Evolutionary conservation across 306 rosid genomes (phyloP).

Genomic region (Carpinus viminea): DNA sequence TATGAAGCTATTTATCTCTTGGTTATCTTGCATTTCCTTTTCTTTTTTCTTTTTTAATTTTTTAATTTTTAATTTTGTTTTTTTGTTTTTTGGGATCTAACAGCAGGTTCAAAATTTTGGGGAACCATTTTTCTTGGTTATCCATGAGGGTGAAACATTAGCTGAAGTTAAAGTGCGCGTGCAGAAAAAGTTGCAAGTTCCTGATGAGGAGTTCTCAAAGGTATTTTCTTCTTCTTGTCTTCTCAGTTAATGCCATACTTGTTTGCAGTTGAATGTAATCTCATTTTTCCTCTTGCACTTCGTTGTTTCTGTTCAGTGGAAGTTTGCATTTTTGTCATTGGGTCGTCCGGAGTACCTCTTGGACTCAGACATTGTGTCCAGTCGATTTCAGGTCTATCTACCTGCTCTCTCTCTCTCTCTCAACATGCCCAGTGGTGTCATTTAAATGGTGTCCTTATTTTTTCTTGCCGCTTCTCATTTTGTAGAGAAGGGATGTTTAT

Average conservation of each 20-base stretch:
- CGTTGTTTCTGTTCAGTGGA: slow-evolving; percentile 64
- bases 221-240: slow-evolving; percentile 30
- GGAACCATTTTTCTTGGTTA: slow-evolving; percentile 91
- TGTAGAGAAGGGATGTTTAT: slow-evolving; percentile 87
- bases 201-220: slow-evolving; percentile 88
- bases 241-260: neutral
- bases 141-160: slow-evolving; percentile 79
- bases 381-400: slow-evolving; percentile 69
- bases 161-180: slow-evolving; percentile 67
- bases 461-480: slow-evolving; percentile 24
- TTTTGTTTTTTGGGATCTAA: slow-evolving; percentile 21
- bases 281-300: slow-evolving; percentile 8
- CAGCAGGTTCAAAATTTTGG: slow-evolving; percentile 94
- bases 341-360: slow-evolving; percentile 94
- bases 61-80: too few relatives aligned
- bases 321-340: slow-evolving; percentile 78
- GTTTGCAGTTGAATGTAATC: slow-evolving; percentile 3
- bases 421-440: neutral
- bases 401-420: neutral
- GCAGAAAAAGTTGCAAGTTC: slow-evolving; percentile 76
- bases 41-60: neutral
- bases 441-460: neutral
- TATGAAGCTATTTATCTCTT: neutral
- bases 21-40: neutral
- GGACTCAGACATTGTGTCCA: slow-evolving; percentile 77